Conservation (phyloP, 352 stramenopile genomes). For the Thalassiosira oceanica region DNA sequence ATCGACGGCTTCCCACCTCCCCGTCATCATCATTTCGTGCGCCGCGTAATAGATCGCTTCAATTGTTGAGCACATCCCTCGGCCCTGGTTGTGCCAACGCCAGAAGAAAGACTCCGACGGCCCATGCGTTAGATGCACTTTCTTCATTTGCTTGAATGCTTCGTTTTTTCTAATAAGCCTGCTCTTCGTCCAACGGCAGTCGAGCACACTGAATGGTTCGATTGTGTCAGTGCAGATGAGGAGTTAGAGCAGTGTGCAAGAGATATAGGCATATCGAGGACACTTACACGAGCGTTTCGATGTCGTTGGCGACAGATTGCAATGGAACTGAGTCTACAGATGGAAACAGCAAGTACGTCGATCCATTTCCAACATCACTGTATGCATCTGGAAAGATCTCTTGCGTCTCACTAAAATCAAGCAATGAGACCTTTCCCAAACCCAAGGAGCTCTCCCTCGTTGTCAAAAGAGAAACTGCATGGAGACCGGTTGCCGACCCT, state of each 20-base stretch:
- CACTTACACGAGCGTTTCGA: constrained; percentile 60
- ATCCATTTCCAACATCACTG: constrained; percentile 17
- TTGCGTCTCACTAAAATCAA: constrained; percentile 1
- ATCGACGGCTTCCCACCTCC: constrained; percentile 18
- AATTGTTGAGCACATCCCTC: constrained; percentile 60
- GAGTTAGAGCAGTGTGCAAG: no score
- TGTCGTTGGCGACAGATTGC: constrained; percentile 41
- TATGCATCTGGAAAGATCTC: constrained; percentile 14
- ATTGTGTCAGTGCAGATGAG: no score
- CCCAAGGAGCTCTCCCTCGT: constrained; percentile 2
- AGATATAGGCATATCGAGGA: no score
- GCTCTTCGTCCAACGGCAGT: constrained; percentile 73
- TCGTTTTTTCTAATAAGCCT: constrained; percentile 10
- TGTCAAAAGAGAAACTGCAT: constrained; percentile 46
- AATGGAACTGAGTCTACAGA: constrained; percentile 54
- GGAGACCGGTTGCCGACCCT: constrained; percentile 51
- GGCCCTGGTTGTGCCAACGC: constrained; percentile 71
- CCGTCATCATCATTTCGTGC: constrained; percentile 31
- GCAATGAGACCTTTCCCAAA: neutral
- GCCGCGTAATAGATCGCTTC: constrained; percentile 74
- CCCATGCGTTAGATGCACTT: constrained; percentile 59
- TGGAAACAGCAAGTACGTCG: constrained; percentile 64
- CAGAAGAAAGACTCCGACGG: constrained; percentile 64
- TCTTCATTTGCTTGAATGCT: constrained; percentile 20
- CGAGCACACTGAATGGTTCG: no score